These are phyloP conservation scores for Cicer chorassanicum DNA, from an alignment of 306 rosid genomes.

Conservation along the genomic window DNA sequence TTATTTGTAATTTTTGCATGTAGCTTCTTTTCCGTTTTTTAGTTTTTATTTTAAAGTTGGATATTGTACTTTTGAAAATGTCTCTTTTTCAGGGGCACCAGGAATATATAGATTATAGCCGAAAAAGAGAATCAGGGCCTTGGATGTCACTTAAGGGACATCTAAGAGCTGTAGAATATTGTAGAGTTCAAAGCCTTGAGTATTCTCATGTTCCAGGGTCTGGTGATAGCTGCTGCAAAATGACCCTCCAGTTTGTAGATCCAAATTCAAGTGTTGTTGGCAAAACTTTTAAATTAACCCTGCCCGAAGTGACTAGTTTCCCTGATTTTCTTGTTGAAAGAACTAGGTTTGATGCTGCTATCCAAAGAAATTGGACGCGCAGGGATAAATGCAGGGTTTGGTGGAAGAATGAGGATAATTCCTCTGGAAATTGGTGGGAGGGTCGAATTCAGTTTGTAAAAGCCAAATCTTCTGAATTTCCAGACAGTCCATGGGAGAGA, in stretches of 20 bases:
- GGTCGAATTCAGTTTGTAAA: slow-evolving; percentile 70
- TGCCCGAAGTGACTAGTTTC: slow-evolving; percentile 86
- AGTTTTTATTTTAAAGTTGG: slow-evolving; percentile 23
- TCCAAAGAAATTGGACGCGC: slow-evolving; percentile 83
- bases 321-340: slow-evolving; percentile 96
- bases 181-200: slow-evolving; percentile 70
- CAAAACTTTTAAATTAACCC: slow-evolving; percentile 76
- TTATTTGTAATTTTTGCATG: slow-evolving; percentile 14
- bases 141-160: slow-evolving; percentile 69
- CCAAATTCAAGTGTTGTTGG: slow-evolving; percentile 63
- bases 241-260: slow-evolving; percentile 81
- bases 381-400: slow-evolving; percentile 97
- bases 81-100: slow-evolving; percentile 82
- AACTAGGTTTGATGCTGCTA: slow-evolving; percentile 76
- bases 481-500: slow-evolving; percentile 97
- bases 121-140: slow-evolving; percentile 72
- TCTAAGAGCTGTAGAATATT: slow-evolving; percentile 79
- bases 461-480: slow-evolving; percentile 77
- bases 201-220: slow-evolving; percentile 87
- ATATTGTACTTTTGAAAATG: slow-evolving; percentile 39
- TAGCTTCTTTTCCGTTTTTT: slow-evolving; percentile 10
- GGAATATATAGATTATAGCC: slow-evolving; percentile 71
- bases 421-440: slow-evolving; percentile 93
- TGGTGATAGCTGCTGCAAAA: slow-evolving; percentile 99
- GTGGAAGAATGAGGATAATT: slow-evolving; percentile 89